phyloP scores from a whole-genome alignment of 441 rosid genomes.

The Oxalis stricta region DNA sequence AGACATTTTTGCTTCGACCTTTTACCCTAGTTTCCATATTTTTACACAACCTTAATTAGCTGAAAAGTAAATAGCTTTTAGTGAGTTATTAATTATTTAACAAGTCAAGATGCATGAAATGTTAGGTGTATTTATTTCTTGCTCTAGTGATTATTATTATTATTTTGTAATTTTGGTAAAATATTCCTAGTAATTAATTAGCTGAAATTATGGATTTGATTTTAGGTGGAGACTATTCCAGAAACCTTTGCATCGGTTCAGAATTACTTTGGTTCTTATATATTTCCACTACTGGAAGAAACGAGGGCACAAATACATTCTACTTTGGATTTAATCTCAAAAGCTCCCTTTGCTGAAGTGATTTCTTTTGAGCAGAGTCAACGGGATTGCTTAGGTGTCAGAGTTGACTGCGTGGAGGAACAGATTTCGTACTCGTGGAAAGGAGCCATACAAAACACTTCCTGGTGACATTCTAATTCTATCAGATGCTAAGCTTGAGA shows the following conservation, averaged over 20 bases:
- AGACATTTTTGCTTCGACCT: too few relatives aligned
- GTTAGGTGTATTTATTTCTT: too few relatives aligned
- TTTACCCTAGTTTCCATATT: too few relatives aligned
- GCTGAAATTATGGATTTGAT: too few relatives aligned
- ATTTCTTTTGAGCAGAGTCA: constrained; percentile 4
- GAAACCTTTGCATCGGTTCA: constrained; percentile 16
- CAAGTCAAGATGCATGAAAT: too few relatives aligned
- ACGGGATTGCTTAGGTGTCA: constrained; percentile 9
- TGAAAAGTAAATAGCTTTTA: too few relatives aligned
- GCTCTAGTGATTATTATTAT: not conserved
- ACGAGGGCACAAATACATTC: constrained; percentile 24
- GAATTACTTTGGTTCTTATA: constrained; percentile 24
- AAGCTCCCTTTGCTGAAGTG: constrained; percentile 27
- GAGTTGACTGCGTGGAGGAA: constrained; percentile 35
- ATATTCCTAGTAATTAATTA: not conserved
- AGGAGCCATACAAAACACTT: constrained; percentile 32
- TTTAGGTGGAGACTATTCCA: constrained; percentile 31
- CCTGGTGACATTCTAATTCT: constrained; percentile 39
- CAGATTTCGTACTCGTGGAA: constrained; percentile 14
- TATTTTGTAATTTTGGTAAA: not conserved
- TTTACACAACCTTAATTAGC: too few relatives aligned
- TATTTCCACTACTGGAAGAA: constrained; percentile 37
- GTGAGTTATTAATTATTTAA: too few relatives aligned
- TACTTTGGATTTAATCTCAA: constrained; percentile 20
- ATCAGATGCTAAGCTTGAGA: constrained; percentile 26